phyloP scores from a whole-genome alignment of 495 filamentous ascomycete species.

The Talaromyces liani region DNA sequence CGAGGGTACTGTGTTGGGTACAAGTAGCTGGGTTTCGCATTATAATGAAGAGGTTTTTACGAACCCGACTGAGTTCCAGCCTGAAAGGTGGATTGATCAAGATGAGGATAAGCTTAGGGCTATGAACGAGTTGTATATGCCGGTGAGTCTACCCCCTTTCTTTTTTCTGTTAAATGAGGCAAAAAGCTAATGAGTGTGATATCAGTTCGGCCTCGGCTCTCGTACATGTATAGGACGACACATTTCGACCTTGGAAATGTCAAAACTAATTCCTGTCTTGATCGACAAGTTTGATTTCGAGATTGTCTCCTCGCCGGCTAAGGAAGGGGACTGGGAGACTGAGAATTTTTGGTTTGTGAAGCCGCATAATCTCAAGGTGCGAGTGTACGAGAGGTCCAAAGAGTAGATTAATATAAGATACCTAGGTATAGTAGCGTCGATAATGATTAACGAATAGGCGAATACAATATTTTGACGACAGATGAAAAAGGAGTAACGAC shows the following conservation, averaged over 20 bases:
- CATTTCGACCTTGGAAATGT: constrained; percentile 40
- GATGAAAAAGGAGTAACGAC: neutral
- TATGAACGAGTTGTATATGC: constrained; percentile 40
- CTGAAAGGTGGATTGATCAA: constrained; percentile 49
- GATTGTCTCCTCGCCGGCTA: constrained; percentile 21
- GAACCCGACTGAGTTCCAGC: constrained; percentile 44
- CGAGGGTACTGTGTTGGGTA: constrained; percentile 51
- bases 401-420: neutral
- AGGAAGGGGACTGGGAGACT: constrained; percentile 25
- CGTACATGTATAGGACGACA: constrained; percentile 41
- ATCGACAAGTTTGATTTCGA: constrained; percentile 28
- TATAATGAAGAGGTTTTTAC: constrained; percentile 42
- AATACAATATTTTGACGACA: neutral
- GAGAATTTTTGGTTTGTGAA: constrained; percentile 43
- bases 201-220: constrained; percentile 33
- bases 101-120: constrained; percentile 23
- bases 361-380: constrained; percentile 26
- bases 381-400: neutral
- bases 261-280: constrained; percentile 39
- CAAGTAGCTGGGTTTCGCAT: constrained; percentile 54
- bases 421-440: neutral
- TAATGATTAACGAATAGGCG: neutral
- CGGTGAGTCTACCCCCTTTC: constrained; percentile 16
- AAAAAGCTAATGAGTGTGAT: neutral
- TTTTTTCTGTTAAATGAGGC: no score